Evolutionary conservation across 208 protist species (phyloP), one percentile per base, ranked within the genome.

Genomic region (Angomonas deanei): DNA sequence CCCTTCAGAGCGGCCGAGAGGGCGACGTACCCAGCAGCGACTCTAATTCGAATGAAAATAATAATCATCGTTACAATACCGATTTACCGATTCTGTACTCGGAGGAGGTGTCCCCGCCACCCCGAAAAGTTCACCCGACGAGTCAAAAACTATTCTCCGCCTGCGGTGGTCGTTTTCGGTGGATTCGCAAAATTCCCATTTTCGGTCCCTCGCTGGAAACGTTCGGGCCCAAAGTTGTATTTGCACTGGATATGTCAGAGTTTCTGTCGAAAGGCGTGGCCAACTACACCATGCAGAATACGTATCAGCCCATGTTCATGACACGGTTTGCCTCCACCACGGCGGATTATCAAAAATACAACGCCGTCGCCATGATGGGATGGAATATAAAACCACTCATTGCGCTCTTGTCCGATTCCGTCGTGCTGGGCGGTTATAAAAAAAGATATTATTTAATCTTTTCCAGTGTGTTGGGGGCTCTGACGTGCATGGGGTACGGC

Each of bases 301-400:
- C 66, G 17, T 38, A 61, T 2, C 76, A 73, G 50, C 70, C 74
- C 1, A 82, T 88, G 78, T 78, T 83, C 39, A 66, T 72, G 10
- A 31, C 50, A 5, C 66, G 55, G 38, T 81, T 56, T 49, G 64
- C 60, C 6, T 11, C 68, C 23, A 53, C 38, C 19, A 69, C 42
- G 15, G 23, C 58, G 55, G 50, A 57, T 15, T 85, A 80, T 50
- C 74, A 88, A 50, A 68, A 72, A n/a, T 69, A 82, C 32, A 39
- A 47, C 5, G 60, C 42, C 56, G 52, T 85, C 38, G 36, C 58
- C 32, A 61, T 24, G 11, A 68, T 85, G 57, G 82, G 70, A n/a
- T 76, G 60, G 64, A 72, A 77, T 2, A 34, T 84, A 28, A 84
- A 85, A 63, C 69, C 75, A 2, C 55, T 78, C 30, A 72, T 68